Conservation (phyloP, 2,329 filamentous ascomycete species). For the Diaporthe capsici region DNA sequence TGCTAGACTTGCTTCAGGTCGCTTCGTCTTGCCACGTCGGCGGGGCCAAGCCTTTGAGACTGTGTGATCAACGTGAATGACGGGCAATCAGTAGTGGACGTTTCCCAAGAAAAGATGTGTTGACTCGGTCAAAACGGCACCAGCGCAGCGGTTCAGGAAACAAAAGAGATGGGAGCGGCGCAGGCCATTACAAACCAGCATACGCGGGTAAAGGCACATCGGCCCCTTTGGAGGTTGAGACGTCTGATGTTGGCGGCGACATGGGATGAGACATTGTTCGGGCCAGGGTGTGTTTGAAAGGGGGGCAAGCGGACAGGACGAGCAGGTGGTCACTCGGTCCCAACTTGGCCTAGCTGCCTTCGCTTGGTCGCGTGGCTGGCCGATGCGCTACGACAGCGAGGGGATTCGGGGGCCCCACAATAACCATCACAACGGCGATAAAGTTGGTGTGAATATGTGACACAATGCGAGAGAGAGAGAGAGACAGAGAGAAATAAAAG, state of each 20-base stretch:
- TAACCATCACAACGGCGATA: background rate
- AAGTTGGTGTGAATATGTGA: background rate
- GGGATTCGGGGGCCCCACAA: conserved; percentile 13
- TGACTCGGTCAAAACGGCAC: background rate
- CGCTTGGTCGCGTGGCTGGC: conserved; percentile 3
- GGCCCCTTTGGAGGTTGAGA: conserved; percentile 34
- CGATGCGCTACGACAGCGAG: background rate
- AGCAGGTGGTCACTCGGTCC: background rate
- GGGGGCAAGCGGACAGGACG: background rate
- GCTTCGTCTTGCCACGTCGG: conserved; percentile 7
- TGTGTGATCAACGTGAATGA: conserved; percentile 32
- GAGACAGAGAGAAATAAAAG: background rate
- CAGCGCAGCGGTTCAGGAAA: conserved; percentile 6
- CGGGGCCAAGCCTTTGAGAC: conserved; percentile 25
- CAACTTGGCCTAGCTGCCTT: background rate
- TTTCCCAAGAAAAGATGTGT: conserved; percentile 18
- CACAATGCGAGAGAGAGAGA: background rate
- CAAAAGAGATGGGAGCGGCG: background rate
- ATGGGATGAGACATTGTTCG: conserved; percentile 36
- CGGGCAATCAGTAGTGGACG: conserved; percentile 17
- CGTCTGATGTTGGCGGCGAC: conserved; percentile 37
- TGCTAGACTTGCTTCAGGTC: conserved; percentile 23
- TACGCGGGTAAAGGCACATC: background rate
- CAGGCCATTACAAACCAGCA: background rate
- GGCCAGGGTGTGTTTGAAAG: conserved; percentile 37